These are phyloP conservation scores for Aspergillus bridgeri DNA, from an alignment of 495 filamentous ascomycete genomes.

Conservation along the genomic window DNA sequence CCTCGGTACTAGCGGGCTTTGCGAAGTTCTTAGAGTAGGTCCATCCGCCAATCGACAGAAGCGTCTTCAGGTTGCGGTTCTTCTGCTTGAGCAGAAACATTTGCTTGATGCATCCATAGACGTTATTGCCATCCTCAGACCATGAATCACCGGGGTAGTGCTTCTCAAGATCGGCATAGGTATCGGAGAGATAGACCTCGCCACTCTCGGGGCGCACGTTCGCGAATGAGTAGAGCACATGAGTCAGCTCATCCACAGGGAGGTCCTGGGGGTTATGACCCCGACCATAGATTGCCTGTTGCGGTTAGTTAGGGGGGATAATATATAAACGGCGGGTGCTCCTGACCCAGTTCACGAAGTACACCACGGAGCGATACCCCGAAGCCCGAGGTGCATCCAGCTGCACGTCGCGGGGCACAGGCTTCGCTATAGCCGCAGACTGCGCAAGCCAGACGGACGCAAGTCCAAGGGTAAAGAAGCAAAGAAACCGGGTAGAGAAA, in stretches of 20 bases:
- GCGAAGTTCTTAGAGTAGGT: constrained; percentile 85
- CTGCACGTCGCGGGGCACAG: not conserved
- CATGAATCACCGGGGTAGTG: constrained; percentile 56
- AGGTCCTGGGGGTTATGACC: constrained; percentile 73
- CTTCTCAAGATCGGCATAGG: constrained; percentile 77
- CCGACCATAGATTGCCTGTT: constrained; percentile 68
- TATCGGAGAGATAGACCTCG: constrained; percentile 78
- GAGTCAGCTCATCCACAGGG: constrained; percentile 70
- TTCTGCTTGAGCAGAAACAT: constrained; percentile 85
- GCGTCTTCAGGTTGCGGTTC: constrained; percentile 81
- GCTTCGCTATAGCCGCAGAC: not conserved
- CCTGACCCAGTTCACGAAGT: constrained; percentile 13
- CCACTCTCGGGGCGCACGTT: constrained; percentile 57
- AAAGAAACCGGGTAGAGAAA: not conserved
- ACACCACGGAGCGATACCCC: constrained; percentile 10
- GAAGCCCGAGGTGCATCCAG: not conserved
- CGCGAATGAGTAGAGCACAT: constrained; percentile 79
- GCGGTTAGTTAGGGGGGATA: not conserved
- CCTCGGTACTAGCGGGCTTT: constrained; percentile 51
- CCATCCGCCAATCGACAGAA: constrained; percentile 94
- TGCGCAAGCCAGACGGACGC: not conserved
- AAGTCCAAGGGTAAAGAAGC: not conserved
- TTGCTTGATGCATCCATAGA: constrained; percentile 75
- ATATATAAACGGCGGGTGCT: not conserved
- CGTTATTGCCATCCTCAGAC: constrained; percentile 37